Evolutionary conservation across 176 grass and related monocot genomes (phyloP), one percentile per base, ranked within the genome.

Genomic region (Hyparrhenia diplandra): DNA sequence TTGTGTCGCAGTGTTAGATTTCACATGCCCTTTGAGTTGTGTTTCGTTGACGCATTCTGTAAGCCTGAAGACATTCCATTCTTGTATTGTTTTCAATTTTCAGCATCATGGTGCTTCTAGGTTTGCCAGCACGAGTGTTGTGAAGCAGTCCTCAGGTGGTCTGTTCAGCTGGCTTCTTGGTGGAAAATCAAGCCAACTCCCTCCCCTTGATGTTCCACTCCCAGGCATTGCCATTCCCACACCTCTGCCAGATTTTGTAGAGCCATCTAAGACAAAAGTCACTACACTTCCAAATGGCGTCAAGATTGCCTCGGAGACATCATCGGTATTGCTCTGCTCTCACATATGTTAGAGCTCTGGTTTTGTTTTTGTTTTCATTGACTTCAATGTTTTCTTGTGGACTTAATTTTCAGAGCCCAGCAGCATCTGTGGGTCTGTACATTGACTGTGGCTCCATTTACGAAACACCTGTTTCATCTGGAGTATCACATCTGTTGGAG

Each of bases 371-470:
- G 8, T 55, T 87, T 5, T 46, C 36, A 59, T 76, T 67, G 42
- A 60, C 5, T 63, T 9, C 42, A 40, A 74, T 70, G 70, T 79
- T 76, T 80, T 72, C 71, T 18, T 59, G 49, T 67, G 3, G 18
- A 43, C 69, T 83, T 55, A 80, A 75, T 79, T 80, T 80, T 87
- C 81, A 97, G 88, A 87, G 73, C 34, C 83, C 81, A 8, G 45
- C 82, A 80, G 83, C 86, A 78, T 97, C 94, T 13, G 87, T 97
- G 70, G 94, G 94, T 59, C 64, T 97, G 42, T 97, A 97, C 59
- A 83, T 97, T 76, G 84, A 97, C 74, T 97, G 88, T 74, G 94
- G 94, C 77, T 97, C 94, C 55, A 85, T 97, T 62, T 97, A 93
- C 17, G 94, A 97, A 75, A 87, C 83, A 59, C 64, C 80, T 37